Base-by-base conservation (phyloP, 495 filamentous ascomycete species). In the Aspergillus wentii region DNA sequence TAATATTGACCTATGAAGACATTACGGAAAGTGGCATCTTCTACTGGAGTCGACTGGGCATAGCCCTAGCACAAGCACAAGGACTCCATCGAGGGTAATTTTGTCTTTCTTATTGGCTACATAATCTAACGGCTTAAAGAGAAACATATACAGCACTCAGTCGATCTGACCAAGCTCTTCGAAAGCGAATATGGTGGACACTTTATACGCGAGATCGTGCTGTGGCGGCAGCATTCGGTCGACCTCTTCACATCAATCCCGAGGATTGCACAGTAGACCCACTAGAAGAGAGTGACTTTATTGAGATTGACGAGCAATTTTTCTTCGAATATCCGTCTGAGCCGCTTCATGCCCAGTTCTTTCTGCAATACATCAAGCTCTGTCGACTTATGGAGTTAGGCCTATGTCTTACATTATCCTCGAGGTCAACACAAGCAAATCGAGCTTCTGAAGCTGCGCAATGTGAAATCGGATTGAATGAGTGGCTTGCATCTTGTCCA, bases 301-400 rank as follows among this genome's bases (percentile, higher is more conserved):
- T 88, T 35, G 86, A 91, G 46, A 83, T 86, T 35, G 76, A 82
- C 33, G 56, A 64, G 1, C 79, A 82, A 36, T 59, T 69, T 25
- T 64, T 69, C 13, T 72, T 75, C 31, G 84, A 86, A 35, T 88
- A 76, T 43, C 69, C 77, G 3, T 76, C 81, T 8, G 82, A 94
- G 45, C 72, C 75, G 2, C 64, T 85, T 11, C 86, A 92, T 42
- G 85, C 92, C 20, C 85, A 91, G 48, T 94, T 92, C 64, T 94
- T 94, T 57, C 69, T 94, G 17, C 86, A 94, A 59, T 90, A 94
- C 52, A 87, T 94, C 46, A 90, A 89, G 59, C 72, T 94, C 3
- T 89, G 85, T 57, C 88, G 94, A 62, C 90, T 94, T 51, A 94
- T 94, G 88, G 88, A 88, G 13, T 62, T 94, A 2, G 88, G 94